Base-by-base conservation (phyloP, 768 basidiomycete genomes). In the Mycena maculata region DNA sequence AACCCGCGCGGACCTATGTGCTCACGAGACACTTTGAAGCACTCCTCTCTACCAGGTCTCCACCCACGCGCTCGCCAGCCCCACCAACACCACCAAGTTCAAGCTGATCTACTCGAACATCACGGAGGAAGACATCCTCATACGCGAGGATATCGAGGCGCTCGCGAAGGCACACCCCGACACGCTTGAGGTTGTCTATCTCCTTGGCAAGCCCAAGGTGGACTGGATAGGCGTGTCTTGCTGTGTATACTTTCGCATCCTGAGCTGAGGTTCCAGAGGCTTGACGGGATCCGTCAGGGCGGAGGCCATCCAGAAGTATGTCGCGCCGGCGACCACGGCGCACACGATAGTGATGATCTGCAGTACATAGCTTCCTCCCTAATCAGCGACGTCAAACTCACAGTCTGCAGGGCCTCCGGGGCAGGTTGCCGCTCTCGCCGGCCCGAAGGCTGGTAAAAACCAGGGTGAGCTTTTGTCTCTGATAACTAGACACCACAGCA, bases 311-410 rank as follows among this genome's bases (percentile, higher is more conserved):
- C 87, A 90, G 80, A 82, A 92, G 73, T 82, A 95, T 73, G 84
- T 96, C 67, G 85, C 90, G 1, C 83, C 90, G 23, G 81, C 83
- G 12, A 76, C 89, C 20, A 86, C 85, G 10, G 88, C 93, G 63
- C 96, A 95, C 80, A 85, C 94, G 72, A 96, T 96, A 83, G 80
- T 96, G 62, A 93, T 96, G 76, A 80, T 98, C 25, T 98, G 96
- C 75, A 96, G 95, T 89, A 79, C n/a, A n/a, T n/a, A 71, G 89
- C 77, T 4, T 22, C 9, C 10, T 16, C 20, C 33, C 9, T n/a
- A 30, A 42, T 63, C 22, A 54, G 27, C 63, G 48, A 55, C 28
- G 67, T 25, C 16, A 41, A 49, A 27, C 44, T 63, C 69, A 63
- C 49, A 25, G 16, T 22, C 20, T 20, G 30, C 63, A 90, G 92